Conservation (phyloP, 225 moss, liverwort and hornwort genomes). For the Neckera pumila region DNA sequence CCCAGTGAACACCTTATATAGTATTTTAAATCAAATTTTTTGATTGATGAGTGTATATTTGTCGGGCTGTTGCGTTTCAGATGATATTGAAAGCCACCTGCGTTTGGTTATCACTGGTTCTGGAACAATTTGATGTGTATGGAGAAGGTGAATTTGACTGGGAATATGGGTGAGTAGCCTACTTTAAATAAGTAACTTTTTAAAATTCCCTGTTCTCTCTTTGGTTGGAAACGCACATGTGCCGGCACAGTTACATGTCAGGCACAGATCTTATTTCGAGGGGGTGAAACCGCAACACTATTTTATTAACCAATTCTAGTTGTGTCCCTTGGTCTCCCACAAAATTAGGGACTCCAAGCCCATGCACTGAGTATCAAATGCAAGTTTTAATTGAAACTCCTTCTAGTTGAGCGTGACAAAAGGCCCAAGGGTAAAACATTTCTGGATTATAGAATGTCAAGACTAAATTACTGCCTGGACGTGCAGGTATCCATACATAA, state of each 20-base stretch:
- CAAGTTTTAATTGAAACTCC: neutral
- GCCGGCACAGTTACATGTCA: neutral
- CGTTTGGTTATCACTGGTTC: constrained; percentile 64
- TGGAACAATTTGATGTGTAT: constrained; percentile 48
- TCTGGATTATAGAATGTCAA: neutral
- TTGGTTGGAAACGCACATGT: neutral
- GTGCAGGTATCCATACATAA: constrained; percentile 84
- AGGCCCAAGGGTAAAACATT: neutral
- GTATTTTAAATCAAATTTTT: neutral
- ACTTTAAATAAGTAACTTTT: neutral
- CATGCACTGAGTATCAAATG: neutral
- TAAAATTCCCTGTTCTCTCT: neutral
- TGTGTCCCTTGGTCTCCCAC: neutral
- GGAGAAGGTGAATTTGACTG: constrained; percentile 74
- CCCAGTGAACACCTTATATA: neutral
- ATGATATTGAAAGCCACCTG: constrained; percentile 85
- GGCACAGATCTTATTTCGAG: neutral
- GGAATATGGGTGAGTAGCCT: constrained; percentile 48
- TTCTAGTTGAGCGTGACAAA: neutral
- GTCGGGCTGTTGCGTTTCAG: constrained; percentile 16
- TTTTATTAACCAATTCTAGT: neutral
- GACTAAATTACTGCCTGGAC: neutral
- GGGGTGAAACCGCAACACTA: neutral
- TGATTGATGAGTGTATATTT: neutral
- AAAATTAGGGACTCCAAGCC: neutral